phyloP scores from a whole-genome alignment of 2,329 filamentous ascomycete genomes.

The Beauveria sp. region DNA sequence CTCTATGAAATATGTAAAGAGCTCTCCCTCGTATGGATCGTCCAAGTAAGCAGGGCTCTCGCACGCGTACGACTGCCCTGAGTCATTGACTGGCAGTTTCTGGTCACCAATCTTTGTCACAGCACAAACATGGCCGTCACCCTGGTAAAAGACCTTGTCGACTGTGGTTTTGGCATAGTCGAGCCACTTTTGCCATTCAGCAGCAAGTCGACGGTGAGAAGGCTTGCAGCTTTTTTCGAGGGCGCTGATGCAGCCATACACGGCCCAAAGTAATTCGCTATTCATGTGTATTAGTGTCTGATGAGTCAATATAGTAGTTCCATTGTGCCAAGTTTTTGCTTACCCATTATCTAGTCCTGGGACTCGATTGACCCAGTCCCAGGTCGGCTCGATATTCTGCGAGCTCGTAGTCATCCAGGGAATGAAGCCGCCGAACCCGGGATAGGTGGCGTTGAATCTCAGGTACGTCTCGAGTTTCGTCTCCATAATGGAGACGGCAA shows the following conservation, averaged over 20 bases:
- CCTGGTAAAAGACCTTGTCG: slow-evolving; percentile 29
- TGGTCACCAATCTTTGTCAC: slow-evolving; percentile 30
- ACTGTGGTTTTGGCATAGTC: slow-evolving; percentile 31
- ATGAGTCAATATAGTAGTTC: too few species aligned
- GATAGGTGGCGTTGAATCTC: slow-evolving; percentile 32
- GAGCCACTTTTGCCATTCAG: slow-evolving; percentile 31
- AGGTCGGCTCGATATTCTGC: slow-evolving; percentile 24
- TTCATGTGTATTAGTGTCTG: neutral
- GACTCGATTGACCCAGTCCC: slow-evolving; percentile 31
- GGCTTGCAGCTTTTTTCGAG: slow-evolving; percentile 22
- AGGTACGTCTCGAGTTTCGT: slow-evolving; percentile 31
- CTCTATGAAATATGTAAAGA: slow-evolving; percentile 33
- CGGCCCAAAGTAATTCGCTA: slow-evolving; percentile 34
- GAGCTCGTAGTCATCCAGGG: slow-evolving; percentile 29
- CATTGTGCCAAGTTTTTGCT: neutral
- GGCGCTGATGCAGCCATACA: slow-evolving; percentile 32
- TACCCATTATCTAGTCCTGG: slow-evolving; percentile 34
- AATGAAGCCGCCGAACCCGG: slow-evolving; percentile 33
- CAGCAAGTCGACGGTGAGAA: slow-evolving; percentile 22
- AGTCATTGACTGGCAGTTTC: slow-evolving; percentile 20
- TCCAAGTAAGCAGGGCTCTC: slow-evolving; percentile 27
- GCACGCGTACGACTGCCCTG: slow-evolving; percentile 27
- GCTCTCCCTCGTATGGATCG: slow-evolving; percentile 36
- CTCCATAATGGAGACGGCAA: slow-evolving; percentile 29
- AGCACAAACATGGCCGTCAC: slow-evolving; percentile 31